A percentile compares a stretch with the other conserved stretches of the same genome.
phyloP scores from a whole-genome alignment of 176 grass and related monocot species.

The Avena insularis region DNA sequence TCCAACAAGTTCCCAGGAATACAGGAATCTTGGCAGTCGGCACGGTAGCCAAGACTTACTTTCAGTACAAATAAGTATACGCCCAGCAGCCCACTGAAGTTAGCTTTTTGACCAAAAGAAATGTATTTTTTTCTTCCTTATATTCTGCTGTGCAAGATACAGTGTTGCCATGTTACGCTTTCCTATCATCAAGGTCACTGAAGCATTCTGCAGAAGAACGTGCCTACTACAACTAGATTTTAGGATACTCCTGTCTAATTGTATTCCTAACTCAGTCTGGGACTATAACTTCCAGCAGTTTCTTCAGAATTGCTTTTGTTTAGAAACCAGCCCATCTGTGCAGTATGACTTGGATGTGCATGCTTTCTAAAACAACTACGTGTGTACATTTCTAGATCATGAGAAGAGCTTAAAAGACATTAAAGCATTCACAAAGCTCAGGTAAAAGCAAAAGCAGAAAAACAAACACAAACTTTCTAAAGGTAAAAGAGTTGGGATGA shows the following conservation, averaged over 20 bases:
- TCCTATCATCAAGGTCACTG: slow-evolving; percentile 12
- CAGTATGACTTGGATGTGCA: neutral
- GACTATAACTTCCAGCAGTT: neutral
- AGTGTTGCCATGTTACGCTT: slow-evolving; percentile 23
- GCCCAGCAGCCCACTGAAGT: slow-evolving; percentile 23
- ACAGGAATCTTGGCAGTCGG: slow-evolving; percentile 52
- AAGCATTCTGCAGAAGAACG: slow-evolving; percentile 20
- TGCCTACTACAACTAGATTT: slow-evolving; percentile 14
- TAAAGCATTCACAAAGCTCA: slow-evolving; percentile 32
- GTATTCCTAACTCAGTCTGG: slow-evolving; percentile 23
- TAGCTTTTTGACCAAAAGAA: slow-evolving; percentile 42
- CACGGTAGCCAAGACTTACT: slow-evolving; percentile 47
- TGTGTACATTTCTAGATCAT: neutral
- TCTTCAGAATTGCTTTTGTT: neutral
- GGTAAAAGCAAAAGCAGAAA: neutral
- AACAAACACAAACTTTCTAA: slow-evolving; percentile 23
- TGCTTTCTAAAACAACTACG: slow-evolving; percentile 4
- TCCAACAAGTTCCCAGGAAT: slow-evolving; percentile 58
- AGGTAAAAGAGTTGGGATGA: neutral
- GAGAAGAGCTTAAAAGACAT: slow-evolving; percentile 28
- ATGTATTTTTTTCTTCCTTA: slow-evolving; percentile 19
- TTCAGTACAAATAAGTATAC: slow-evolving; percentile 49
- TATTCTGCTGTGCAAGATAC: neutral
- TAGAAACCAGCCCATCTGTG: neutral
- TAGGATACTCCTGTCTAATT: neutral